A percentile compares a stretch with the other conserved stretches of the same genome.
Evolutionary conservation across 768 basidiomycete genomes (phyloP).

Genomic region (Kwoniella dendrophila): DNA sequence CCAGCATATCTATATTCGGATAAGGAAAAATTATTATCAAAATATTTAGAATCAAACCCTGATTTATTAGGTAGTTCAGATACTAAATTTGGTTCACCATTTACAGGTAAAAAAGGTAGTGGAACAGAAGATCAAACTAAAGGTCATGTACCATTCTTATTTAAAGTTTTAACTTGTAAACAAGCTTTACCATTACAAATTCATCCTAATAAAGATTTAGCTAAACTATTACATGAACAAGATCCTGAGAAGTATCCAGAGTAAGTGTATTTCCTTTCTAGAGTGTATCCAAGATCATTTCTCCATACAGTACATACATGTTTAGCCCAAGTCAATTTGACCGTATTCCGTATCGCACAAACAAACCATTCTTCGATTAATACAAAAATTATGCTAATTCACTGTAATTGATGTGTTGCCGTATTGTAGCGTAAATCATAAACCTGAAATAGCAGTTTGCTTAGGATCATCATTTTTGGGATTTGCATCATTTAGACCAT

Average conservation of each 20-base stretch:
- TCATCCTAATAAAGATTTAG: constrained; percentile 49
- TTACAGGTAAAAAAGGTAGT: constrained; percentile 20
- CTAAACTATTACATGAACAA: constrained; percentile 42
- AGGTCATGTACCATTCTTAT: constrained; percentile 48
- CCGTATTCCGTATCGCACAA: too few relatives aligned
- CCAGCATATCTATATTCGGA: constrained; percentile 34
- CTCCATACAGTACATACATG: background rate
- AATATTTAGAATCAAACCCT: constrained; percentile 23
- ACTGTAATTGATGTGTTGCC: background rate
- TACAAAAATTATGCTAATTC: too few relatives aligned
- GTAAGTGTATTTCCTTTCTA: constrained; percentile 20
- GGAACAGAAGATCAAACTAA: constrained; percentile 23
- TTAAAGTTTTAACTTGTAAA: constrained; percentile 51
- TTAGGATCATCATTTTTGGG: constrained; percentile 77
- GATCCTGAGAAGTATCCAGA: constrained; percentile 47
- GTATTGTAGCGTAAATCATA: constrained; percentile 42
- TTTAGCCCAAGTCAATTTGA: too few relatives aligned
- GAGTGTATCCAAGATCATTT: background rate
- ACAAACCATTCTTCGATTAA: too few relatives aligned
- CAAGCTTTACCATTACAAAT: constrained; percentile 53
- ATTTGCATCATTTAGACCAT: constrained; percentile 86
- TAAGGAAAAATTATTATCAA: constrained; percentile 17
- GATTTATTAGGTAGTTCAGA: constrained; percentile 33
- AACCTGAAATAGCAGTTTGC: constrained; percentile 67
- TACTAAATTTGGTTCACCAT: constrained; percentile 24